Conservation (phyloP, 164 flowering plant genomes). For the Macadamia integrifolia region DNA sequence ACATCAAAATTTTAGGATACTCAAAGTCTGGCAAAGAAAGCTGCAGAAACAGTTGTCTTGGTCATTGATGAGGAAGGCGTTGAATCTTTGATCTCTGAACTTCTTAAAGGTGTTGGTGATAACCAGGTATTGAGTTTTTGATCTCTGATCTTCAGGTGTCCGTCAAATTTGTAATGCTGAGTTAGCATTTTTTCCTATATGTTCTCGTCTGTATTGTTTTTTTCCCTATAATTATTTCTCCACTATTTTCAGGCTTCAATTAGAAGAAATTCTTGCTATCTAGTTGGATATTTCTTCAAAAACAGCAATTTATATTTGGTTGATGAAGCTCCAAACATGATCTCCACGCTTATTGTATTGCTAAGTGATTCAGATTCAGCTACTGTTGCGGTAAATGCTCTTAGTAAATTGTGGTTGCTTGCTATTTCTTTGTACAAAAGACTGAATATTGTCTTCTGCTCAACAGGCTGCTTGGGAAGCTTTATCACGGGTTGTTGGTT, state of each 20-base stretch:
- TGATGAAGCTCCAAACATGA: conserved; percentile 92
- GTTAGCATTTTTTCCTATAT: no score
- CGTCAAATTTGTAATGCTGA: no score
- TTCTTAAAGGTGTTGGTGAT: conserved; percentile 78
- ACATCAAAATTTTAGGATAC: conserved; percentile 49
- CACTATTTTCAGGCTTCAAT: conserved; percentile 38
- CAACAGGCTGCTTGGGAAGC: conserved; percentile 95
- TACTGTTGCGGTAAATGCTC: conserved; percentile 58
- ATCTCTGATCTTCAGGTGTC: no score
- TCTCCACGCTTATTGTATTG: conserved; percentile 77
- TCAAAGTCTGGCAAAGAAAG: conserved; percentile 72
- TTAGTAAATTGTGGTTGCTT: neutral
- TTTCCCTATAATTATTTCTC: neutral
- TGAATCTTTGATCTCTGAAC: conserved; percentile 73
- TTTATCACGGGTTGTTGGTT: conserved; percentile 68
- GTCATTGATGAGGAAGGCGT: conserved; percentile 97
- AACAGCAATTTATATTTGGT: conserved; percentile 57
- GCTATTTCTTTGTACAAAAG: no score
- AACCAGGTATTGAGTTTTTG: conserved; percentile 44
- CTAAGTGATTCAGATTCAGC: conserved; percentile 86
- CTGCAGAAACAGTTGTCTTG: conserved; percentile 91
- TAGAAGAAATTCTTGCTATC: conserved; percentile 68
- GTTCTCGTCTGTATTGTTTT: neutral
- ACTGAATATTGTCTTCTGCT: neutral
- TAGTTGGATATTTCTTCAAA: conserved; percentile 54